phyloP scores from a whole-genome alignment of 2,329 filamentous ascomycete species.

The Xylariaceae sp. region DNA sequence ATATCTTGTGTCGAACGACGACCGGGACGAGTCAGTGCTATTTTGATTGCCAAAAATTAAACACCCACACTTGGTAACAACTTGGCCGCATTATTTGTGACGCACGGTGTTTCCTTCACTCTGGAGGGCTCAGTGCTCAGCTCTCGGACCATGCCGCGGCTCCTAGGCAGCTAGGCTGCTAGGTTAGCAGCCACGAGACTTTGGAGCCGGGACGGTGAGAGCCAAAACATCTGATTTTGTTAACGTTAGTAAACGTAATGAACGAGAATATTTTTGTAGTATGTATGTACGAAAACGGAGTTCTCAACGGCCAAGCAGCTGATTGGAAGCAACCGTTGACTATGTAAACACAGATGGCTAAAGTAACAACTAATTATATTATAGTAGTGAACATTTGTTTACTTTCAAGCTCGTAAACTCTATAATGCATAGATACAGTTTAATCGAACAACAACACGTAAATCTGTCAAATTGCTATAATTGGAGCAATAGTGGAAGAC shows the following conservation, averaged over 20 bases:
- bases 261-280: background rate
- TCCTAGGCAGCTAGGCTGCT: background rate
- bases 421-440: too few species aligned
- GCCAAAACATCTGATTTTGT: too few species aligned
- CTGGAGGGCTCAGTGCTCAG: too few species aligned
- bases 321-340: background rate
- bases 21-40: background rate
- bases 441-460: background rate
- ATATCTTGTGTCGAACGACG: background rate
- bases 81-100: background rate
- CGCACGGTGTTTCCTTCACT: background rate
- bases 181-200: background rate
- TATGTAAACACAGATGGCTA: background rate
- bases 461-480: background rate
- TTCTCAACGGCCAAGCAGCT: background rate
- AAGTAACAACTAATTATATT: too few species aligned
- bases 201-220: background rate
- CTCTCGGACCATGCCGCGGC: background rate
- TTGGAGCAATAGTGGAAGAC: background rate
- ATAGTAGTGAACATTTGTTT: background rate
- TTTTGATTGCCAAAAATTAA: background rate
- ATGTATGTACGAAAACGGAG: background rate
- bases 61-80: background rate
- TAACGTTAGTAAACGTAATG: too few species aligned
- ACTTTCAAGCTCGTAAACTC: background rate